Evolutionary conservation across 768 basidiomycete genomes (phyloP), one percentile per base, ranked within the genome.

Genomic region (Mycena epipterygia): DNA sequence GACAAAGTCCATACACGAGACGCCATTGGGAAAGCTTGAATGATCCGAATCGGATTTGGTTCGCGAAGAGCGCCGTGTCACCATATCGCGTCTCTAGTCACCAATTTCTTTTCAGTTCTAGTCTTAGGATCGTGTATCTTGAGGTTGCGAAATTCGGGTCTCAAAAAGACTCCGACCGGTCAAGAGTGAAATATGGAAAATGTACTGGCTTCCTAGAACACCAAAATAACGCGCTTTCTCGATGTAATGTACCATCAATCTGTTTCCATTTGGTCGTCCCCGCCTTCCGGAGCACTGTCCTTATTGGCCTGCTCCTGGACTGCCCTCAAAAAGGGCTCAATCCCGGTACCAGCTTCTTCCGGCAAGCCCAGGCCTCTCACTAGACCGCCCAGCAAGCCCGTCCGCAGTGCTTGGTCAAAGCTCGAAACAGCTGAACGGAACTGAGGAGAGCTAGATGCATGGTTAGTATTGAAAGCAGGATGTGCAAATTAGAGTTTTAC

Each of bases 331-430:
- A 97, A 97, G 7, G 94, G 90, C 46, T 84, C 89, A 7, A 96
- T 85, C 5, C 95, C 90, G 6, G 86, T 86, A 0, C 95, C 96
- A 11, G 96, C 96, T 74, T 92, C 93, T 76, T 93, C 94, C 0
- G 95, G 94, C 41, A 98, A 82, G 3, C 95, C 96, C 9, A 98
- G 84, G 29, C 90, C 88, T 37, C 90, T 84, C 66, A 97, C 94
- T 23, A 97, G 84, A 1, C 87, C 89, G 8, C 90, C 91, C 3
- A 96, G 82, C 58, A 95, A 80, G 11, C 96, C 96, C 0, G 93
- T 96, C 57, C 91, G 84, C 63, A 98, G 84, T 8, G 95, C 96
- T 76, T 93, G 91, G 77, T 98, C 96, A 53, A 98, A 88, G 77
- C 88, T 93, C 3, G 88, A 83, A 23, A 96, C 93, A 2, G 94